phyloP scores from a whole-genome alignment of 768 basidiomycete genomes.

The Agaricus blazei region DNA sequence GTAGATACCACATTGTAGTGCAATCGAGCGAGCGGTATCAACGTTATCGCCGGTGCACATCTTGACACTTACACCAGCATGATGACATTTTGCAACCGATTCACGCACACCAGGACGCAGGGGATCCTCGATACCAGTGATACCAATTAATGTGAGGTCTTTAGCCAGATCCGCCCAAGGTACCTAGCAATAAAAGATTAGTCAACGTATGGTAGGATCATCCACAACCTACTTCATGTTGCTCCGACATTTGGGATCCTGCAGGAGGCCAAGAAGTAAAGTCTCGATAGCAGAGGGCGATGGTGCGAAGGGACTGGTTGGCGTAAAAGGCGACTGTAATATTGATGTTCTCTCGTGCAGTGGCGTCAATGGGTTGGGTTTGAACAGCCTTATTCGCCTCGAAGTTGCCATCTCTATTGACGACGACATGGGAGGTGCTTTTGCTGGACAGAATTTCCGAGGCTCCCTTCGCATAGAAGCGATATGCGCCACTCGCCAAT shows the following conservation, averaged over 20 bases:
- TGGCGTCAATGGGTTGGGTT: conserved; percentile 55
- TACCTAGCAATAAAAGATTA: conserved; percentile 35
- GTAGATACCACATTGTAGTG: conserved; percentile 93
- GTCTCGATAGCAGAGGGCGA: conserved; percentile 91
- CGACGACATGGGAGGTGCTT: conserved; percentile 71
- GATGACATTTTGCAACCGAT: conserved; percentile 82
- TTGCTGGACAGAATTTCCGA: conserved; percentile 86
- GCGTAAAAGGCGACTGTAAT: conserved; percentile 98
- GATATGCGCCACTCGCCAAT: conserved; percentile 45
- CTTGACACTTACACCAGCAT: conserved; percentile 89
- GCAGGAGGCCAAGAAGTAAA: conserved; percentile 81
- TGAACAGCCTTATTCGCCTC: conserved; percentile 34
- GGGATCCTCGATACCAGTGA: conserved; percentile 96
- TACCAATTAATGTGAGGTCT: conserved; percentile 80
- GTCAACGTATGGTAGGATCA: conserved; percentile 8
- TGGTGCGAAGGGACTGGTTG: conserved; percentile 91
- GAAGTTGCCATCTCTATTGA: conserved; percentile 31
- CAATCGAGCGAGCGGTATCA: conserved; percentile 93
- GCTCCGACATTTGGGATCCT: conserved; percentile 30
- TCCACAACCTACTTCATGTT: conserved; percentile 45
- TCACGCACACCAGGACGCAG: conserved; percentile 85
- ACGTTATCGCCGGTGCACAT: conserved; percentile 99
- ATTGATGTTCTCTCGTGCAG: conserved; percentile 76
- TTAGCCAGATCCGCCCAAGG: conserved; percentile 63
- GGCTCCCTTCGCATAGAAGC: conserved; percentile 89